Base-by-base conservation (phyloP, 164 flowering plant species). In the Nymphaea colorata region DNA sequence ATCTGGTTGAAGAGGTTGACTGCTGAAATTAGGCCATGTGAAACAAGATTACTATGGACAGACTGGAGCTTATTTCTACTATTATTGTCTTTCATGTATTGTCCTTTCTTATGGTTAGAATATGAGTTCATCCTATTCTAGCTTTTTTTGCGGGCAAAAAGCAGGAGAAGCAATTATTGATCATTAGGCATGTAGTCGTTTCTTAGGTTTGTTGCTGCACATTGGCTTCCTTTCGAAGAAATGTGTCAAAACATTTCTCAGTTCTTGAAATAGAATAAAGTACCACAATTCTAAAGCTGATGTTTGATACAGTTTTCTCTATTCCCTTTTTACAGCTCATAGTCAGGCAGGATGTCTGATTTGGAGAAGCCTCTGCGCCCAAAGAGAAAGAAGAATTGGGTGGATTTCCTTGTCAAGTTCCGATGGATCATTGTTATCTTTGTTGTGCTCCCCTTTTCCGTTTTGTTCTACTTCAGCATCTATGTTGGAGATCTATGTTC, bases 361-460 rank as follows among this genome's bases (percentile, higher is more conserved):
- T 84, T 95, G 61, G 81, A 86, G 71, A 85, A 83, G 25, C 98
- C 99, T 3, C 74, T 92, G 42, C 96, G 99, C 42, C 99, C 99
- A 15, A 90, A 90, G 82, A 92, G 98, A 83, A 95, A 92, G 85
- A 95, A 88, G 86, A 65, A 76, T 51, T 83, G 85, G 89, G 98
- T 95, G 73, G 99, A 95, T 79, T 88, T 82, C 75, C 81, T 95
- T 66, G 97, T 95, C 57, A 66, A 84, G 44, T 88, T 95, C 71
- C 80, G 99, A 61, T 95, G 99, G 99, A 90, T 92, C 67, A 25
- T 87, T 64, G 98, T 91, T 55, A 90, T 95, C 68, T 92, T 92
- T 74, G 91, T 95, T 41, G 98, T 95, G 66, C 96, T 92, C 60
- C 99, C 99, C 1, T 80, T 95, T 76, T 95, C 99, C 44, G 85